phyloP scores from a whole-genome alignment of 352 stramenopile species.

The Phytophthora pluvialis region DNA sequence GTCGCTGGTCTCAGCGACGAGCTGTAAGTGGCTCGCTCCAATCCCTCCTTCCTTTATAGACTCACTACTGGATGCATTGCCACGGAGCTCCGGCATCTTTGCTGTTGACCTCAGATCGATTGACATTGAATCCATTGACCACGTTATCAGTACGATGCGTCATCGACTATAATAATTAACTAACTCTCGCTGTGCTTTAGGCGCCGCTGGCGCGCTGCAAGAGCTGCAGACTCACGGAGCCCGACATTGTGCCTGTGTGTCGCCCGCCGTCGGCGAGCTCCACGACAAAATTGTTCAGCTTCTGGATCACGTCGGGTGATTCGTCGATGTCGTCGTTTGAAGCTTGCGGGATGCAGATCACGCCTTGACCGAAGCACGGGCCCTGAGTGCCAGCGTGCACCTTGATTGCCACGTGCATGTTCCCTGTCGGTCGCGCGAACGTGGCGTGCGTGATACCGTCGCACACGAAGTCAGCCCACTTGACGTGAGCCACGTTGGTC shows the following conservation, averaged over 20 bases:
- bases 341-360: slow-evolving; percentile 61
- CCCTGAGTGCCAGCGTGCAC: slow-evolving; percentile 56
- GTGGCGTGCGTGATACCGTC: slow-evolving; percentile 65
- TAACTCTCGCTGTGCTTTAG: slow-evolving; percentile 22
- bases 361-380: slow-evolving; percentile 69
- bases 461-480: slow-evolving; percentile 55
- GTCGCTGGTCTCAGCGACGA: slow-evolving; percentile 38
- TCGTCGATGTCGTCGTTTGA: slow-evolving; percentile 29
- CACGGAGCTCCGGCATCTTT: slow-evolving; percentile 14
- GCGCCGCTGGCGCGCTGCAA: slow-evolving; percentile 35
- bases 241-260: slow-evolving; percentile 63
- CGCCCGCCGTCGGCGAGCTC: slow-evolving; percentile 61
- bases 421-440: slow-evolving; percentile 53
- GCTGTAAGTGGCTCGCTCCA: slow-evolving; percentile 31
- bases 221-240: slow-evolving; percentile 46
- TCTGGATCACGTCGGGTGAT: slow-evolving; percentile 23
- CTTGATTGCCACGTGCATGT: slow-evolving; percentile 81
- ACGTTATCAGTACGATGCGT: slow-evolving; percentile 20
- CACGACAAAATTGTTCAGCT: slow-evolving; percentile 56
- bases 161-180: slow-evolving; percentile 38
- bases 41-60: slow-evolving; percentile 21
- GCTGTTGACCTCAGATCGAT: slow-evolving; percentile 23
- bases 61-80: slow-evolving; percentile 11
- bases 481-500: slow-evolving; percentile 57
- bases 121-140: slow-evolving; percentile 39